These are phyloP conservation scores for Phtheirospermum japonicum DNA, from an alignment of 257 asterid genomes.

Conservation along the genomic window DNA sequence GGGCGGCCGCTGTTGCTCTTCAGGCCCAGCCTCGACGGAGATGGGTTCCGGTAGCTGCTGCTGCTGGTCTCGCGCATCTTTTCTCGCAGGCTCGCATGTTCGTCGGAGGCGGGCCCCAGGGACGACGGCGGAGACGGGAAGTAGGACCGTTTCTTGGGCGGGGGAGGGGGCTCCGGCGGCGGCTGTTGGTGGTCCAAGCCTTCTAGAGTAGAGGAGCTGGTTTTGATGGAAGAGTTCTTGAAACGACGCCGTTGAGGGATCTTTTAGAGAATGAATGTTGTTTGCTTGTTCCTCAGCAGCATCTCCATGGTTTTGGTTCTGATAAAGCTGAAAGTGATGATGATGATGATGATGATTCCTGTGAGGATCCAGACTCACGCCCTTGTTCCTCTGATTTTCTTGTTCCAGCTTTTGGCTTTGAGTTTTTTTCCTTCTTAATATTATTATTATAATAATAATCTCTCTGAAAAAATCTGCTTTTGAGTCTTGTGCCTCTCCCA, in stretches of 20 bases:
- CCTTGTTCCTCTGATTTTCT: conserved; percentile 30
- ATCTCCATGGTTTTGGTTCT: conserved; percentile 36
- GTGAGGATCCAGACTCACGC: conserved; percentile 93
- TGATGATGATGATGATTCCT: conserved; percentile 40
- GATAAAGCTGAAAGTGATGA: conserved; percentile 33
- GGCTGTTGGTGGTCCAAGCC: conserved; percentile 27
- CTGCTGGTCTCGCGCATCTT: conserved; percentile 49
- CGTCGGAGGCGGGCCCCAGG: conserved; percentile 38
- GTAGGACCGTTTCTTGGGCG: conserved; percentile 53
- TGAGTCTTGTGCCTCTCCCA: conserved; percentile 20
- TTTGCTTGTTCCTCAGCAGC: conserved; percentile 18
- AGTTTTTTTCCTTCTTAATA: background rate
- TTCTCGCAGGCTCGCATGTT: conserved; percentile 65
- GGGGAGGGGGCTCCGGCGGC: conserved; percentile 28
- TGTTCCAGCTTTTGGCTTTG: conserved; percentile 75
- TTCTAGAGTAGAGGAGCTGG: conserved; percentile 32
- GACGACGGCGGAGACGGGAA: conserved; percentile 37
- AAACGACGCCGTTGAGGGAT: conserved; percentile 23
- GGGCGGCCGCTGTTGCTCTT: conserved; percentile 45
- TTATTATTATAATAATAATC: background rate
- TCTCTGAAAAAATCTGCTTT: conserved; percentile 7
- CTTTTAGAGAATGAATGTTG: background rate
- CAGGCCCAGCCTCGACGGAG: conserved; percentile 44
- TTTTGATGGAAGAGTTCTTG: conserved; percentile 32
- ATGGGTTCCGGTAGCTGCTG: conserved; percentile 29